A percentile compares a stretch with the other conserved stretches of the same genome.
Conservation (phyloP, 345 rosid genomes). For the Gossypium rotundifolium region DNA sequence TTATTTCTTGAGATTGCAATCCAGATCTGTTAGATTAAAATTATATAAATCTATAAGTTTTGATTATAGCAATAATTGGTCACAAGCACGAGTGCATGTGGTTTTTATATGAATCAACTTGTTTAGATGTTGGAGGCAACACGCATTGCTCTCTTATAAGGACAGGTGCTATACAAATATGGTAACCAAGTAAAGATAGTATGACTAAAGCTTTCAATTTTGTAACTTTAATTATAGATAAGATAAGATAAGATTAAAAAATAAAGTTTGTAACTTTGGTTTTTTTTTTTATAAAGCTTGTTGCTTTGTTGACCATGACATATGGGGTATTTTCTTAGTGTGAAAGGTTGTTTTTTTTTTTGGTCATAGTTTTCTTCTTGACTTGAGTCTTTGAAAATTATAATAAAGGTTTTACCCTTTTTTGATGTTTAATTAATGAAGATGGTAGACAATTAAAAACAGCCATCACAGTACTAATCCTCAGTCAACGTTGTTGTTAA, state of each 20-base stretch:
- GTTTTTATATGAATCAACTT: conserved; percentile 4
- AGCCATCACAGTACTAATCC: neutral
- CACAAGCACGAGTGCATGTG: conserved; percentile 50
- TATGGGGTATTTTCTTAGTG: neutral
- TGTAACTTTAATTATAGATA: neutral
- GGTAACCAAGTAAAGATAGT: neutral
- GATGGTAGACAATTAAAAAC: neutral
- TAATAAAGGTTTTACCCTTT: neutral
- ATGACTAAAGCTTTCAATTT: neutral
- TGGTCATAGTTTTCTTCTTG: neutral
- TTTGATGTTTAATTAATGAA: neutral
- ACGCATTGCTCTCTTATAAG: neutral
- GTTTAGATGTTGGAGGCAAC: neutral
- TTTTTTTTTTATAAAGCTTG: too few relatives aligned
- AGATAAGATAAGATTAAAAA: too few relatives aligned
- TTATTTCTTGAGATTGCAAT: conserved; percentile 24
- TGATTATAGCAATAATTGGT: conserved; percentile 6
- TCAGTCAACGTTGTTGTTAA: neutral
- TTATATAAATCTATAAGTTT: conserved; percentile 8
- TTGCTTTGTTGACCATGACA: too few relatives aligned
- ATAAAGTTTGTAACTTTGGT: too few relatives aligned
- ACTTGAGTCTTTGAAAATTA: neutral
- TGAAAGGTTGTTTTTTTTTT: neutral
- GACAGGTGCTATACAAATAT: neutral
- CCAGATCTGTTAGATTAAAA: conserved; percentile 25